A percentile compares a stretch with the other conserved stretches of the same genome.
phyloP scores from a whole-genome alignment of 805 yeast genomes.

The Candida ipomoeae region DNA sequence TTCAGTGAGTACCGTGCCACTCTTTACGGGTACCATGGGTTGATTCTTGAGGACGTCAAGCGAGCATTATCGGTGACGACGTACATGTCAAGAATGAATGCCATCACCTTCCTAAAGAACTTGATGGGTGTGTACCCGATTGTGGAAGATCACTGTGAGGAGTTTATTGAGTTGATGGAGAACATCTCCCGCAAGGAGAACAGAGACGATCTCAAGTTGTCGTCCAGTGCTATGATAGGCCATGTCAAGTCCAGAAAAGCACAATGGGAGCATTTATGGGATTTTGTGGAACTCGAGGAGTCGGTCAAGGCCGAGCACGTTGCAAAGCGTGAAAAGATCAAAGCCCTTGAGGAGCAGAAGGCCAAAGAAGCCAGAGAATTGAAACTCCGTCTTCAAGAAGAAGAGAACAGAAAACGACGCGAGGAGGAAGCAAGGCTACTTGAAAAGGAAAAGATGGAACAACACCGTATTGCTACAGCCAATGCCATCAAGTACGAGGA shows the following conservation, averaged over 20 bases:
- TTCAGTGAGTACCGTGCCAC: constrained; percentile 35
- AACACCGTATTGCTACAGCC: constrained; percentile 6
- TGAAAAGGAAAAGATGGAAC: constrained; percentile 3
- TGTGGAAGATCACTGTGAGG: constrained; percentile 61
- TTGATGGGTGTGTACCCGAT: constrained; percentile 61
- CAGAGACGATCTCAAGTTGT: constrained; percentile 76
- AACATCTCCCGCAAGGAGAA: constrained; percentile 48
- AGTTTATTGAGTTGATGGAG: constrained; percentile 45
- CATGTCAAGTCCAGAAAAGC: constrained; percentile 54
- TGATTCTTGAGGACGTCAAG: constrained; percentile 41
- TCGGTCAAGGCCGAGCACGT: constrained; percentile 34
- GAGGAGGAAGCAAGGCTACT: constrained; percentile 10
- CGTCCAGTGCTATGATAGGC: constrained; percentile 69
- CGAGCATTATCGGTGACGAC: constrained; percentile 46
- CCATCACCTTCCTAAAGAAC: constrained; percentile 71
- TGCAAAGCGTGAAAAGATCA: constrained; percentile 20
- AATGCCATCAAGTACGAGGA: constrained; percentile 21
- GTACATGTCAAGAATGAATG: constrained; percentile 77
- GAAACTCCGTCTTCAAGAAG: constrained; percentile 9
- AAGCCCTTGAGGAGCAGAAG: constrained; percentile 14
- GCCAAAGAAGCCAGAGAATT: constrained; percentile 14
- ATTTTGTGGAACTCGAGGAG: constrained; percentile 49
- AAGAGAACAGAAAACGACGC: constrained; percentile 11
- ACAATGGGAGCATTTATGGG: constrained; percentile 51
- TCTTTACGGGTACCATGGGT: constrained; percentile 54